Base-by-base conservation (phyloP, 192 early-diverging fungal species). In the Obelidium mucronatum region DNA sequence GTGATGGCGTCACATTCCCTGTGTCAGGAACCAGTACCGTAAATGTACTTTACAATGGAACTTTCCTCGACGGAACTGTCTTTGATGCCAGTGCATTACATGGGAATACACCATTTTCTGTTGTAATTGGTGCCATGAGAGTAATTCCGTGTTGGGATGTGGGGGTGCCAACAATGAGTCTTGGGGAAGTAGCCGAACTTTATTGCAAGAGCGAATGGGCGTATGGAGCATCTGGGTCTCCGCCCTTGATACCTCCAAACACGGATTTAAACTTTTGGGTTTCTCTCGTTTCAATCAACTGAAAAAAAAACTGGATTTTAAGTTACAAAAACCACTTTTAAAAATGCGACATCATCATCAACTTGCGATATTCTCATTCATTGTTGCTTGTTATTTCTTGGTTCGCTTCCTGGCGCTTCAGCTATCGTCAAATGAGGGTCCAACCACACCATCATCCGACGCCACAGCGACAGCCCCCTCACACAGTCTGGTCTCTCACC, bases 1-100 rank as follows among this genome's bases (percentile, higher is more conserved):
- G 56, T 11, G 56, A 59, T 59, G 56, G 56, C 24, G 56, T 59
- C 26, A 59, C 56, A 33, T 59, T 59, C 31, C 56, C 56, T 11
- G 31, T 30, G 8, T 6, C 44, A 15, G 44, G 44, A 48, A 48
- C 44, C 11, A 48, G 44, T 19, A 59, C 56, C 11, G 56, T 59
- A 6, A 59, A 8, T 59, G 24, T 33, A 13, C 31, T 59, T 24
- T 59, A 59, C 31, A 59, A 8, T 24, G 24, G 56, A 0, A 24
- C 24, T 13, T 59, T 59, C 24, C 6, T 59, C 8, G 31, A 59
- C 24, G 56, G 56, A 8, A 59, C 56, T 19, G 24, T 59, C 24
- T 59, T 59, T 59, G 56, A 59, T 33, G 56, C 24, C 13, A 19
- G 8, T 59, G 8, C 56, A 59, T 30, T 59, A 59, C 56, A 59